Evolutionary conservation across 176 grass and related monocot species (phyloP).

Genomic region (Phoenix dactylifera): DNA sequence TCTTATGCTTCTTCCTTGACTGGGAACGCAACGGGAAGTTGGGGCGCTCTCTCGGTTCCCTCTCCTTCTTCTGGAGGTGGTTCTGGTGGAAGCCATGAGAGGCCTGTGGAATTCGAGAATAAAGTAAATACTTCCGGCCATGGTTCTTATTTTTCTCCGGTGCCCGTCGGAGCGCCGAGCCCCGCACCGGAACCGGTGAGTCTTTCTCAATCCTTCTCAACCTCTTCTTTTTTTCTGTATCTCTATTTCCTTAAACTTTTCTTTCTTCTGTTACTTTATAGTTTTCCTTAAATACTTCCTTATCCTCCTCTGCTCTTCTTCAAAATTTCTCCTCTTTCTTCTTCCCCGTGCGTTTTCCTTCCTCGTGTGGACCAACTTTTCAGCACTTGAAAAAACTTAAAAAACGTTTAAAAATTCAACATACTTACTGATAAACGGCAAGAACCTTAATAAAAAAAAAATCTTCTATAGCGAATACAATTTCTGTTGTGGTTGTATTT

Average conservation of each 20-base stretch:
- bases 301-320: no score
- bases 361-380: no score
- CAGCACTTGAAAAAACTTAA: no score
- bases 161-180: conserved; percentile 1
- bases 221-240: not conserved
- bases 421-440: no score
- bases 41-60: conserved; percentile 18
- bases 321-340: no score
- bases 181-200: conserved; percentile 16
- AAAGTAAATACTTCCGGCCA: not conserved
- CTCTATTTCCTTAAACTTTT: not conserved
- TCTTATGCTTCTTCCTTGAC: conserved; percentile 15
- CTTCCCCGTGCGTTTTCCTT: no score
- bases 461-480: no score
- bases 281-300: not conserved
- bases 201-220: not conserved
- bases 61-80: conserved; percentile 7
- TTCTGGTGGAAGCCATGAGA: conserved; percentile 10
- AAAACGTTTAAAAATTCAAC: no score
- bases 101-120: conserved; percentile 7
- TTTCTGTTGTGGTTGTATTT: no score
- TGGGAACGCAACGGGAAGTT: conserved; percentile 13
- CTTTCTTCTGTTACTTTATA: not conserved
- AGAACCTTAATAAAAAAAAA: no score
- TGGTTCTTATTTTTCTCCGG: conserved; percentile 2